Conservation (phyloP, 352 stramenopile genomes). For the Phytopythium helicoides region DNA sequence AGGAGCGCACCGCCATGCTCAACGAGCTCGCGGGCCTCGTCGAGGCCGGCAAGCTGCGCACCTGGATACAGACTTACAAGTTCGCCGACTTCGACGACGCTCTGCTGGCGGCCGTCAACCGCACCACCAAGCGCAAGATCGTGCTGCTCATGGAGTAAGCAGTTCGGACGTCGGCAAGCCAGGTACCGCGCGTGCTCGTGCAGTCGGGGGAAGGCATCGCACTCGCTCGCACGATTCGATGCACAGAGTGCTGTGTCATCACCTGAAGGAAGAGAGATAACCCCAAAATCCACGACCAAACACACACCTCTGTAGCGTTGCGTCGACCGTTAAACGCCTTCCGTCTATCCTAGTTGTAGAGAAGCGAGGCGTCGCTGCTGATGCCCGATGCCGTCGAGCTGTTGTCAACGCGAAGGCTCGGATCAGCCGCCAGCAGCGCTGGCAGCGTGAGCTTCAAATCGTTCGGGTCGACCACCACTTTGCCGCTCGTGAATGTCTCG, state of each 20-base stretch:
- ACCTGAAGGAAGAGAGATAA: background rate
- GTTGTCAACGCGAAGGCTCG: slow-evolving; percentile 11
- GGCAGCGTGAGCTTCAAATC: slow-evolving; percentile 30
- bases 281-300: slow-evolving; percentile 23
- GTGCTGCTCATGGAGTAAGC: slow-evolving; percentile 80
- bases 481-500: slow-evolving; percentile 23
- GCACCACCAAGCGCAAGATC: slow-evolving; percentile 83
- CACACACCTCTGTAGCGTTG: slow-evolving; percentile 19
- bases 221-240: too few relatives aligned
- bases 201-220: slow-evolving; percentile 2
- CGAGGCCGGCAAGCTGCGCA: slow-evolving; percentile 72
- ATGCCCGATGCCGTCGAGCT: slow-evolving; percentile 4
- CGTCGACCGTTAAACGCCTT: background rate
- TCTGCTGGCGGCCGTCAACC: slow-evolving; percentile 64
- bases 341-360: slow-evolving; percentile 44
- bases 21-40: slow-evolving; percentile 62
- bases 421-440: slow-evolving; percentile 27
- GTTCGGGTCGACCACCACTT: slow-evolving; percentile 33
- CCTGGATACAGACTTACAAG: slow-evolving; percentile 87
- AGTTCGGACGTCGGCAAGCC: background rate
- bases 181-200: background rate
- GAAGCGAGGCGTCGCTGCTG: slow-evolving; percentile 32
- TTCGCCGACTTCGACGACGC: slow-evolving; percentile 82
- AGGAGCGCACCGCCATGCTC: slow-evolving; percentile 68
- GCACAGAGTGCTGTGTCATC: background rate